A percentile compares a stretch with the other conserved stretches of the same genome.
phyloP scores from a whole-genome alignment of 345 rosid species.

The Hibiscus tridactylites region DNA sequence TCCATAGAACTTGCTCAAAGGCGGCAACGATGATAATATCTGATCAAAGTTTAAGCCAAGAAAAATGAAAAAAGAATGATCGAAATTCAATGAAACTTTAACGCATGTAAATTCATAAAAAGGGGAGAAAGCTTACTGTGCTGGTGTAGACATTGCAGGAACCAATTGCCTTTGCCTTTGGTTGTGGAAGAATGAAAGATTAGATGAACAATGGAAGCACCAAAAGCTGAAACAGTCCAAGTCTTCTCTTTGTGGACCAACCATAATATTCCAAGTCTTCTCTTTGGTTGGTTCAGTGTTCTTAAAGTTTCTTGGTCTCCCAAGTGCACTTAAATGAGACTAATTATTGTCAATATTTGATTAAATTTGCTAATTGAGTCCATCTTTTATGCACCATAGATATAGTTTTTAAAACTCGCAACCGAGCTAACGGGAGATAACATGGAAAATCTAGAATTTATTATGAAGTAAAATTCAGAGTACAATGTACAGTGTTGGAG shows the following conservation, averaged over 20 bases:
- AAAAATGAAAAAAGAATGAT: not conserved
- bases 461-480: not conserved
- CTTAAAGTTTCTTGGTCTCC: not conserved
- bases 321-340: not conserved
- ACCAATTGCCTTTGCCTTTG: conserved; percentile 1
- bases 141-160: conserved; percentile 46
- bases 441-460: not conserved
- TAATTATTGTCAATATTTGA: no score
- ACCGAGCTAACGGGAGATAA: no score
- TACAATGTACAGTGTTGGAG: not conserved
- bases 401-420: no score
- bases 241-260: not conserved
- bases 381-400: no score
- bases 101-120: not conserved
- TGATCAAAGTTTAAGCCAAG: conserved; percentile 9
- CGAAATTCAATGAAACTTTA: not conserved
- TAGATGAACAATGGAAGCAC: not conserved
- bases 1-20: conserved; percentile 61
- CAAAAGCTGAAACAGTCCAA: not conserved
- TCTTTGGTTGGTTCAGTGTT: not conserved
- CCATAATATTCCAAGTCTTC: conserved; percentile 4
- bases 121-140: conserved; percentile 34
- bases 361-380: no score
- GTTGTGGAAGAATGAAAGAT: not conserved
- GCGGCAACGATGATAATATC: conserved; percentile 56